Base-by-base conservation (phyloP, 139 green algal species). In the Volvox reticuliferus region DNA sequence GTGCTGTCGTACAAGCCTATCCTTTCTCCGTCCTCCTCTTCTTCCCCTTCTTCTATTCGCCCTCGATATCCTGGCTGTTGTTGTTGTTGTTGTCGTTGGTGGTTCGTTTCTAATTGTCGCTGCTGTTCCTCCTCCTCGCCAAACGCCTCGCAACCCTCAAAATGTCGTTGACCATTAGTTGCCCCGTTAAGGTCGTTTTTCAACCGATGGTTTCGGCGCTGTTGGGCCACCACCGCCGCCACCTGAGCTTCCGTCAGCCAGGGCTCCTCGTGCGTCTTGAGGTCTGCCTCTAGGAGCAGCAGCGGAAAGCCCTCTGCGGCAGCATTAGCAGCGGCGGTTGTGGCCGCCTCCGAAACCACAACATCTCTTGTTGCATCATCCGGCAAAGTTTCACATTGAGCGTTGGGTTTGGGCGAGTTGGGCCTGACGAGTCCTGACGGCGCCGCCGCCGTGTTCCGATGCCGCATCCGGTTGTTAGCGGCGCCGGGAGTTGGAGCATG, bases 401-500 rank as follows among this genome's bases (percentile, higher is more conserved):
- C 33, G 76, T 55, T 17, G 30, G n/a, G 32, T 17, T 61, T 30
- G 26, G 63, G 20, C 20, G 63, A 12, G 26, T 55, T 55, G 9
- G 22, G 37, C 0, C n/a, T n/a, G n/a, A 20, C 2, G 12, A 35
- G 26, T 14, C 44, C 6, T 33, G 82, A 30, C 63, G 32, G 63
- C 20, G 0, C 78, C 37, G 82, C 20, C 6, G 63, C 19, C 26
- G 80, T 44, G 63, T 79, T 35, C 82, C 82, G 78, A 30, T 79
- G 63, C 26, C 82, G 65, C 3, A 67, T 88, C 22, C 0, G 21
- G 22, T 32, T 79, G 32, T 19, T 16, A 2, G 32, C 62, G 82
- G 65, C 28, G 82, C 63, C 82, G 82, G 82, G 44, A 55, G 44
- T 55, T 9, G 44, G 32, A 14, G 82, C 82, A 36, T 88, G 82